Evolutionary conservation across 2,329 filamentous ascomycete species (phyloP), one percentile per base, ranked within the genome.

Genomic region (Thielaviopsis ethacetica): DNA sequence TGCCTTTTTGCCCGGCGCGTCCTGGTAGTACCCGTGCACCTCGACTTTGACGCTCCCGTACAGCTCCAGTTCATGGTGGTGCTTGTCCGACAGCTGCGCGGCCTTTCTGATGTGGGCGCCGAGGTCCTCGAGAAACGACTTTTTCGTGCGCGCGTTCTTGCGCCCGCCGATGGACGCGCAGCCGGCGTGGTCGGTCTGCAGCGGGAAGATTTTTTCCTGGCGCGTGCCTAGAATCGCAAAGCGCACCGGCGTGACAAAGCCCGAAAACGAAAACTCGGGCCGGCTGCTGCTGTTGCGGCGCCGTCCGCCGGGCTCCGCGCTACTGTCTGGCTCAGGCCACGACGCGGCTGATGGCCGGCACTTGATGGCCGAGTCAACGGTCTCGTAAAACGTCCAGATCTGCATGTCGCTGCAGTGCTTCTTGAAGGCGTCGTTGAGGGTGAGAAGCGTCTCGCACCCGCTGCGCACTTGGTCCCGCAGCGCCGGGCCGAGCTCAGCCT

Each of bases 341-440:
- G 56, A 24, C 3, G 30, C 27, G 56, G 56, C 9, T 38, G 21
- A 1, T 53, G 58, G 21, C 24, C 53, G 50, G 26, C 62, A 56
- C 1, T 49, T 58, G 38, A 63, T 60, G 7, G 50, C 44, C 13
- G 62, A 63, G 65, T 83, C 81, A 7, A 80, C 74, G 0, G 79
- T 84, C 64, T 84, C 81, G 61, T 83, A 80, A 49, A 83, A 78
- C 0, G 80, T 81, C 80, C 81, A 84, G 13, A 84, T 71, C 6
- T 75, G 76, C 56, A 83, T 71, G 59, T 84, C 81, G 41, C 76
- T 76, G 0, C 79, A 75, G 5, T 81, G 73, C 3, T 77, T 72
- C 54, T 75, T 75, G 64, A 84, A 84, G 50, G 75, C 72, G 2
- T 81, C 76, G 19, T 82, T 76, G 53, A 74, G 71, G 49, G 70